Conservation (phyloP, 2,329 filamentous ascomycete species). For the Alternaria infectoria region DNA sequence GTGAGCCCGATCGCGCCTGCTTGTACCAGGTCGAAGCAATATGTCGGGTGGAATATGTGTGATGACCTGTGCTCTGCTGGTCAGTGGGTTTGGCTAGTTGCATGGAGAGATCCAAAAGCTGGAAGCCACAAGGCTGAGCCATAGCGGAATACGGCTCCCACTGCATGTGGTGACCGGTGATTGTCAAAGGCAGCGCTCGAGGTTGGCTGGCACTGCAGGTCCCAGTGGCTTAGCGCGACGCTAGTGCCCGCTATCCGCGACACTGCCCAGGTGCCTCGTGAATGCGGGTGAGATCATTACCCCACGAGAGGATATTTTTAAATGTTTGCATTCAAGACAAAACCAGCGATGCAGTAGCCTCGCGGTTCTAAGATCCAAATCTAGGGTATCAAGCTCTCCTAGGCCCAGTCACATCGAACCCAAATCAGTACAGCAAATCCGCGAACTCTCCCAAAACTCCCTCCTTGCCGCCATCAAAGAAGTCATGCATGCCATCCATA, state of each 20-base stretch:
- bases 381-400: neutral
- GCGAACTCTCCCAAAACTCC: constrained; percentile 54
- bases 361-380: neutral
- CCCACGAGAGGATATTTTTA: neutral
- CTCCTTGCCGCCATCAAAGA: constrained; percentile 54
- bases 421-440: constrained; percentile 40
- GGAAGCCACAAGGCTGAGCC: constrained; percentile 1
- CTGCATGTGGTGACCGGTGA: neutral
- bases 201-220: neutral
- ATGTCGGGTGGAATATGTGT: neutral
- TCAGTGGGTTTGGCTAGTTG: neutral
- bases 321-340: neutral
- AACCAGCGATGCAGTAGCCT: neutral
- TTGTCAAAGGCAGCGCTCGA: constrained; percentile 2
- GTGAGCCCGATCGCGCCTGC: neutral
- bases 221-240: neutral
- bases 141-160: neutral
- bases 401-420: neutral
- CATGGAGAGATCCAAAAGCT: neutral
- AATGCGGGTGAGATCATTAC: neutral
- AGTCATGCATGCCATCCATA: constrained; percentile 61
- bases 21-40: neutral
- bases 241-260: neutral
- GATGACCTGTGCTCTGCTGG: neutral
- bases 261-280: neutral